These are phyloP conservation scores for Agaricus sinodeliciosus DNA, from an alignment of 768 basidiomycete species.

Conservation along the genomic window DNA sequence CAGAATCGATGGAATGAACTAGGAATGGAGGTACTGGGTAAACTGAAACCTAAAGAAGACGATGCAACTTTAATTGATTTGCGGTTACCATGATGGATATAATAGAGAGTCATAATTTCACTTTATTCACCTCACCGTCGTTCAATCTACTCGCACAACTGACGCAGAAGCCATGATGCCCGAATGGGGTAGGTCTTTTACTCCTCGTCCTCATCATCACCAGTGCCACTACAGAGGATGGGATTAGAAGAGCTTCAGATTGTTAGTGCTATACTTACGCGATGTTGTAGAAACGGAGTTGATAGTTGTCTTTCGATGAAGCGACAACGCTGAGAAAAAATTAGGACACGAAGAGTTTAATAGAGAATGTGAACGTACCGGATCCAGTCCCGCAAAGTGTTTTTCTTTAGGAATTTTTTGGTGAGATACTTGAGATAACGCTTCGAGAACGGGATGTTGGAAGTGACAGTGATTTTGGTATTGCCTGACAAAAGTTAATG, in stretches of 20 bases:
- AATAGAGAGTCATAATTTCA: neutral
- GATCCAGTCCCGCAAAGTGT: constrained; percentile 92
- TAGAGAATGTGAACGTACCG: constrained; percentile 41
- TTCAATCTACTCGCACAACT: neutral
- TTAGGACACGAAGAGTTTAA: neutral
- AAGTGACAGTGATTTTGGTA: constrained; percentile 79
- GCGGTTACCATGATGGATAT: neutral
- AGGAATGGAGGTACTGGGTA: constrained; percentile 56
- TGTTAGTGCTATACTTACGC: constrained; percentile 43
- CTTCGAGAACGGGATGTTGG: constrained; percentile 90
- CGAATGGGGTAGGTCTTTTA: constrained; percentile 1
- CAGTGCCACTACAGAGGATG: constrained; percentile 20
- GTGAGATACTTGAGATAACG: constrained; percentile 98
- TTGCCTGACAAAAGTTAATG: constrained; percentile 40
- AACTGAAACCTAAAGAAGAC: constrained; percentile 34
- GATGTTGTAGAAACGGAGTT: constrained; percentile 93
- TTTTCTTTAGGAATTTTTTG: constrained; percentile 99
- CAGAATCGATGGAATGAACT: constrained; percentile 72
- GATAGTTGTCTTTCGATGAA: constrained; percentile 87
- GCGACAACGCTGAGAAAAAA: constrained; percentile 68
- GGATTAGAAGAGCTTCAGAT: constrained; percentile 10
- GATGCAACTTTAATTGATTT: constrained; percentile 12
- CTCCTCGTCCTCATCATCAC: constrained; percentile 31
- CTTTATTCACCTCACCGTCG: neutral
- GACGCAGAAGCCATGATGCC: neutral